These are phyloP conservation scores for Zymoseptoria ardabiliae DNA, from an alignment of 2,329 filamentous ascomycete species.

Conservation along the genomic window DNA sequence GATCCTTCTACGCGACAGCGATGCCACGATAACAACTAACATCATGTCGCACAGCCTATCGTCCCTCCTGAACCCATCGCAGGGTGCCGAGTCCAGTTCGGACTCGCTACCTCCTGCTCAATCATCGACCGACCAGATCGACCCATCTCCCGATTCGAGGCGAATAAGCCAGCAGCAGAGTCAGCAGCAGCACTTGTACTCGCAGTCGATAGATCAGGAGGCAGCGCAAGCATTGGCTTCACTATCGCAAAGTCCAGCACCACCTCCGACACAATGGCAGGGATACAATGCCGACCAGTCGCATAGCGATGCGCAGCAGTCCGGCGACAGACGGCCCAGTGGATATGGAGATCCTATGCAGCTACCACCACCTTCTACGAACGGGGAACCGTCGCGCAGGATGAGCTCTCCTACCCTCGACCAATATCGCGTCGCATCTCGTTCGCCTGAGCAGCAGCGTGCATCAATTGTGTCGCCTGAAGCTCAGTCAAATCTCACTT, in stretches of 20 bases:
- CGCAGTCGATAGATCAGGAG: slow-evolving; percentile 27
- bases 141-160: slow-evolving; percentile 15
- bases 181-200: slow-evolving; percentile 11
- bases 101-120: slow-evolving; percentile 10
- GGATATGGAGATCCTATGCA: slow-evolving; percentile 33
- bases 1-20: neutral
- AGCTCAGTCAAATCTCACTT: slow-evolving; percentile 28
- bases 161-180: slow-evolving; percentile 8
- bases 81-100: slow-evolving; percentile 10
- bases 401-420: slow-evolving; percentile 40
- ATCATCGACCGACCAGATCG: slow-evolving; percentile 8
- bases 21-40: slow-evolving; percentile 13
- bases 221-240: slow-evolving; percentile 33
- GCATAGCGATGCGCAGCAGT: slow-evolving; percentile 15
- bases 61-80: slow-evolving; percentile 32
- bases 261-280: slow-evolving; percentile 19
- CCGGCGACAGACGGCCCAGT: slow-evolving; percentile 24
- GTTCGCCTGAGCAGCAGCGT: slow-evolving; percentile 38
- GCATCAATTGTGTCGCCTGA: slow-evolving; percentile 27
- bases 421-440: slow-evolving; percentile 40
- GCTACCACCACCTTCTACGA: slow-evolving; percentile 30
- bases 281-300: slow-evolving; percentile 10
- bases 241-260: slow-evolving; percentile 22
- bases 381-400: slow-evolving; percentile 25
- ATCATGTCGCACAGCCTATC: slow-evolving; percentile 25